Percentiles rank a stretch among this genome's conserved stretches.
phyloP scores from a whole-genome alignment of 2,329 filamentous ascomycete species.

The Gyromitra esculenta region DNA sequence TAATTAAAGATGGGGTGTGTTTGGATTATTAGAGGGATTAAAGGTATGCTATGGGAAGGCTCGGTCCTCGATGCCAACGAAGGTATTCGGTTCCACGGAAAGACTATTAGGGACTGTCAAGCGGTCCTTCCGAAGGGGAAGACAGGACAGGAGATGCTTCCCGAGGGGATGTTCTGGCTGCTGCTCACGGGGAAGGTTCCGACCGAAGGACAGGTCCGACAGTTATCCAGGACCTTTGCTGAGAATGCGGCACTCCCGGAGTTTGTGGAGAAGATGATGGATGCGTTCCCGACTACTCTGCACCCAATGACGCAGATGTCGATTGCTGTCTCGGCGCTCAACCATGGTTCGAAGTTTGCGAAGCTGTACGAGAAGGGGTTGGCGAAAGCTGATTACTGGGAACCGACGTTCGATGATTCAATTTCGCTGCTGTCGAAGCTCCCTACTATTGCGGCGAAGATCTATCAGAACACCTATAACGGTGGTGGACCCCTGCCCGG shows the following conservation, averaged over 20 bases:
- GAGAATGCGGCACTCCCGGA: slow-evolving; percentile 83
- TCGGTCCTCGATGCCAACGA: slow-evolving; percentile 96
- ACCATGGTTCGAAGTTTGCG: slow-evolving; percentile 92
- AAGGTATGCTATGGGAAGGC: slow-evolving; percentile 98
- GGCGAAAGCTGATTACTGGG: slow-evolving; percentile 98
- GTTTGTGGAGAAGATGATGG: slow-evolving; percentile 87
- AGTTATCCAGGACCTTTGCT: slow-evolving; percentile 84
- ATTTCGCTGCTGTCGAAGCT: slow-evolving; percentile 95
- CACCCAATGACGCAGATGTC: slow-evolving; percentile 98
- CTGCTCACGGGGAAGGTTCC: slow-evolving; percentile 93
- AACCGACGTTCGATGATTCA: slow-evolving; percentile 94
- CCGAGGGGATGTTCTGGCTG: slow-evolving; percentile 99
- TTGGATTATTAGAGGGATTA: slow-evolving; percentile 71
- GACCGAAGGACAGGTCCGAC: slow-evolving; percentile 80
- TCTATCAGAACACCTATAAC: slow-evolving; percentile 91
- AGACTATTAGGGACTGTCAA: slow-evolving; percentile 98
- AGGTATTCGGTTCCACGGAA: slow-evolving; percentile 97
- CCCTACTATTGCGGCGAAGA: slow-evolving; percentile 94
- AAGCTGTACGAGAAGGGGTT: slow-evolving; percentile 90
- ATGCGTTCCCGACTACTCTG: slow-evolving; percentile 85
- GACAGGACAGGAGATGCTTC: slow-evolving; percentile 93
- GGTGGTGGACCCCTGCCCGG: slow-evolving; percentile 77
- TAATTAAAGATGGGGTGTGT: background rate
- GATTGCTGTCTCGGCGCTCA: slow-evolving; percentile 93
- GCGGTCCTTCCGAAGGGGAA: slow-evolving; percentile 90